Evolutionary conservation across 1,284 basidiomycete species (phyloP), one percentile per base, ranked within the genome.

Genomic region (Sphagnurus paluster): DNA sequence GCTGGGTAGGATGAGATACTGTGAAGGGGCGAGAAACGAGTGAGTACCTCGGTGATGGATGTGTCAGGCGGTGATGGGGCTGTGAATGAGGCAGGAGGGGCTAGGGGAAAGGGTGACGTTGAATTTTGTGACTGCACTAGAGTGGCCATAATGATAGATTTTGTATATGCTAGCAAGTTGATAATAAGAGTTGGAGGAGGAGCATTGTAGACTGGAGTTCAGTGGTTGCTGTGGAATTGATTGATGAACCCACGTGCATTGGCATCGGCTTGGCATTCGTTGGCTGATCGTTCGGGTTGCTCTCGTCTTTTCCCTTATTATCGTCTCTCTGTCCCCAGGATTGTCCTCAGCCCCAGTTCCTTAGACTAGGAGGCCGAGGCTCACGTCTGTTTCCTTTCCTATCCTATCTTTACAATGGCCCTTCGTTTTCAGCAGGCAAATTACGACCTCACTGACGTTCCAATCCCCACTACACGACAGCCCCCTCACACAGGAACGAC

Each of bases 401-500:
- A 54, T 57, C 66, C 54, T 63, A n/a, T n/a, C 64, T 53, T 52
- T 55, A 57, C 51, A 62, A 82, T 82, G 77, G 71, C 76, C 67
- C 69, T 75, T 73, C 79, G 76, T 70, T 77, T 80, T 54, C 75
- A 53, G 39, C 52, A 74, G 61, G 64, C 70, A 50, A 76, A 73
- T 65, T 77, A 76, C 61, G 74, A 77, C 63, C 64, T 72, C 48
- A 68, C 75, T 56, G 82, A 87, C 67, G 76, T 85, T 57, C 87
- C 84, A 52, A 81, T 83, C 53, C 84, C 81, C 23, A 86, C 85
- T 17, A 74, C 79, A 50, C 76, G 79, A 48, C 72, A 75, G 42
- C 76, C 82, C 11, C 71, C 74, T 30, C 62, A 74, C 19, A 70
- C 78, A 42, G 77, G 76, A 42, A 72, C 81, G 30, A 82, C 82